Evolutionary conservation across 2,329 filamentous ascomycete species (phyloP).

Genomic region (Ceratocystis harringtonii): DNA sequence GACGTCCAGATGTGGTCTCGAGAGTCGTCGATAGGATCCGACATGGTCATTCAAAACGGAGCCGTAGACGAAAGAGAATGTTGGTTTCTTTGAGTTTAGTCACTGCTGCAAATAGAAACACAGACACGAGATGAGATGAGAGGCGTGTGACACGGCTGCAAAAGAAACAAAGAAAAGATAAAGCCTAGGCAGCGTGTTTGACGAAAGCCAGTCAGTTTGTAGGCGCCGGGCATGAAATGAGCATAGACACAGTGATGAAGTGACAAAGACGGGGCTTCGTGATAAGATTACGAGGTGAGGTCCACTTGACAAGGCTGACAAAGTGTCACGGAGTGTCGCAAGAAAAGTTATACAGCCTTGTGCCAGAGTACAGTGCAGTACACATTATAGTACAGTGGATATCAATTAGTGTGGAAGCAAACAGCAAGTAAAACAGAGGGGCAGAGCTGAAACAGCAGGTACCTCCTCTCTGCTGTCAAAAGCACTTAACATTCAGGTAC

Average conservation of each 20-base stretch:
- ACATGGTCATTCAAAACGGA: slow-evolving; percentile 24
- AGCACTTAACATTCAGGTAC: neutral
- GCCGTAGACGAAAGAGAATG: too few species aligned
- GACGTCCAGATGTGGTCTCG: slow-evolving; percentile 34
- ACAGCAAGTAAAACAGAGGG: neutral
- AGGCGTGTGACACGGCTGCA: neutral
- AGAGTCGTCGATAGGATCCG: slow-evolving; percentile 32
- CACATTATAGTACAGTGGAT: too few species aligned
- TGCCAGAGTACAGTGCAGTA: neutral
- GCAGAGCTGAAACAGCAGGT: neutral
- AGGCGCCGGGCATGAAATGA: neutral
- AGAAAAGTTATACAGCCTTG: neutral
- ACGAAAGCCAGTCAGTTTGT: neutral
- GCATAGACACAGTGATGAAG: neutral
- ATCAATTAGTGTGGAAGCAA: too few species aligned
- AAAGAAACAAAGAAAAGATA: neutral
- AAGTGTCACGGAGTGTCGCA: neutral
- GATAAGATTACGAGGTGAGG: neutral
- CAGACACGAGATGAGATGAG: neutral
- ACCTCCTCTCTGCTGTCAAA: neutral
- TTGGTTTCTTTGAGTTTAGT: too few species aligned
- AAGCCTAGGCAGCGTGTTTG: too few species aligned
- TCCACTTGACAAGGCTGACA: neutral
- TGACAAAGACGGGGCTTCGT: neutral
- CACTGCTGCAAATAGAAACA: neutral